These are phyloP conservation scores for Calonectria montana DNA, from an alignment of 2,329 filamentous ascomycete genomes.

Conservation along the genomic window DNA sequence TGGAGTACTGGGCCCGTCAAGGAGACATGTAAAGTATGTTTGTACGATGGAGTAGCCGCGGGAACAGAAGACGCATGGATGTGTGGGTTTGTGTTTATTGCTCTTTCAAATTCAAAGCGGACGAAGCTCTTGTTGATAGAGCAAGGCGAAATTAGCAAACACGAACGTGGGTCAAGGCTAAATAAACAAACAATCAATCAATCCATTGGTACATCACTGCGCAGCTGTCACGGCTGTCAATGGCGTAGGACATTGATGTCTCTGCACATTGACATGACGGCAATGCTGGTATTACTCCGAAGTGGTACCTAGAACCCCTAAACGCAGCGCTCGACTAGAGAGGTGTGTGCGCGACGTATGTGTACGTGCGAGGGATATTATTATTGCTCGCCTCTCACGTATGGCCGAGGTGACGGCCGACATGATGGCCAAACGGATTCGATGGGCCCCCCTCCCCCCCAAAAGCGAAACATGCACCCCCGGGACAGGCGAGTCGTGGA, in stretches of 20 bases:
- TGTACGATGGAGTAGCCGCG: constrained; percentile 22
- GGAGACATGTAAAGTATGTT: constrained; percentile 11
- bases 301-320: not conserved
- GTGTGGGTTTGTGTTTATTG: constrained; percentile 20
- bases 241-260: not conserved
- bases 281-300: not conserved
- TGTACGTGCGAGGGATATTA: constrained; percentile 23
- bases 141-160: not conserved
- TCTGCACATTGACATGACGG: not conserved
- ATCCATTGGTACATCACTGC: not conserved
- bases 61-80: constrained; percentile 16
- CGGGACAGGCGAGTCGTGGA: not conserved
- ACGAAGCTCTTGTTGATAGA: constrained; percentile 1
- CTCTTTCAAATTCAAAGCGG: not conserved
- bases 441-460: constrained; percentile 9
- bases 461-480: constrained; percentile 18
- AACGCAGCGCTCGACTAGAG: not conserved
- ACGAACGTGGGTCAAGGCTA: not conserved
- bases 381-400: constrained; percentile 9
- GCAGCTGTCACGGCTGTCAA: not conserved
- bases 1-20: constrained; percentile 9
- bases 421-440: constrained; percentile 13
- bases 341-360: not conserved
- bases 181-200: not conserved
- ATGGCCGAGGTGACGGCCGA: constrained; percentile 17